Conservation (phyloP, 2,329 filamentous ascomycete genomes). For the Acrocalymma vagum region DNA sequence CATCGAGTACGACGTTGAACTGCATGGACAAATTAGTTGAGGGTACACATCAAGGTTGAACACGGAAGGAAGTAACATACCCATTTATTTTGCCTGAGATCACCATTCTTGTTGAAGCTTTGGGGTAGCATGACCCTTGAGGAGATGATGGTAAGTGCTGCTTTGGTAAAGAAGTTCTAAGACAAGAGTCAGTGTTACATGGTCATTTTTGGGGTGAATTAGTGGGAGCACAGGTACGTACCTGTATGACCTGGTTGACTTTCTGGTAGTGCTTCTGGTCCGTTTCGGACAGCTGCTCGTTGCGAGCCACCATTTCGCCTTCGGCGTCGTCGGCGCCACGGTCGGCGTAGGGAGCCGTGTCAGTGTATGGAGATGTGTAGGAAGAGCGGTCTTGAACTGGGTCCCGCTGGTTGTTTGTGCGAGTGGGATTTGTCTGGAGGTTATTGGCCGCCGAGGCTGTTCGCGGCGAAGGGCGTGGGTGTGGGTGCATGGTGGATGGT, state of each 20-base stretch:
- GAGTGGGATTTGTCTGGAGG: constrained; percentile 74
- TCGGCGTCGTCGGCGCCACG: constrained; percentile 61
- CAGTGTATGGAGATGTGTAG: constrained; percentile 62
- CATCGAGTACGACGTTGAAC: constrained; percentile 96
- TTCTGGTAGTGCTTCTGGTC: constrained; percentile 60
- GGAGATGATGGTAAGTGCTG: constrained; percentile 82
- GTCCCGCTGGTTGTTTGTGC: constrained; percentile 79
- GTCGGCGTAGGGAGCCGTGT: constrained; percentile 59
- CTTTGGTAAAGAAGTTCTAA: constrained; percentile 92
- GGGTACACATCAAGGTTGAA: neutral
- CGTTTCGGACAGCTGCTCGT: constrained; percentile 36
- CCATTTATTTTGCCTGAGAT: constrained; percentile 84
- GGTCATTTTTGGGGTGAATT: neutral
- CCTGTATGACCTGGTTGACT: constrained; percentile 93
- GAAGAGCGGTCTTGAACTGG: constrained; percentile 59
- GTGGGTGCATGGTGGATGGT: constrained; percentile 83
- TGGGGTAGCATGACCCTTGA: constrained; percentile 77
- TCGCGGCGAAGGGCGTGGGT: constrained; percentile 77
- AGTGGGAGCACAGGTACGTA: constrained; percentile 51
- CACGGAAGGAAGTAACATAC: constrained; percentile 65
- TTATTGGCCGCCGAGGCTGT: constrained; percentile 77
- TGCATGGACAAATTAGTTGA: constrained; percentile 50
- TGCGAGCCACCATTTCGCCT: constrained; percentile 51
- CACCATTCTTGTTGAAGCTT: constrained; percentile 63
- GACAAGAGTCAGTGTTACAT: constrained; percentile 29